Base-by-base conservation (phyloP, 2,329 filamentous ascomycete species). In the Ambrosiella xylebori region DNA sequence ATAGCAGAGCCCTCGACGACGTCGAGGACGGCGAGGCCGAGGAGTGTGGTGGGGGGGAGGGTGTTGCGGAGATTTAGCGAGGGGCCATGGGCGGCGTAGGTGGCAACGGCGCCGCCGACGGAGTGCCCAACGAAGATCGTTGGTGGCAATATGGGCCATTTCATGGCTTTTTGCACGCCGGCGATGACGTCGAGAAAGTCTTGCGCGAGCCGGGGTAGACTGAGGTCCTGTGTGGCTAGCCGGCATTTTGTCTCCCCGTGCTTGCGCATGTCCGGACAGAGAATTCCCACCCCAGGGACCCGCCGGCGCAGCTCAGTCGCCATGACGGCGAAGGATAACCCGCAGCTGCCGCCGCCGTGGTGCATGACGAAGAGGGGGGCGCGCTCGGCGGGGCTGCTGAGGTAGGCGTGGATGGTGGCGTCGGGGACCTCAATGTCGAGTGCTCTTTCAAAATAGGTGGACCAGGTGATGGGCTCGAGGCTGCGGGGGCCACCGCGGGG, bases 1-100 rank as follows among this genome's bases (percentile, higher is more conserved):
- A 98, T 91, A 39, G 93, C 93, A 0, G 88, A 95, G 9, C 93
- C 87, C 70, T 98, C 93, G 36, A 98, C 93, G 3, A 98, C 88
- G 70, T 98, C 93, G 13, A 98, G 75, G 7, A 97, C 90, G 2
- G 83, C 87, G 70, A 91, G 95, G 17, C 88, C 93, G 13, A 97
- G 74, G 1, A 97, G 68, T 35, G 82, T 77, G 40, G 71, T 68
- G 1, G 85, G 86, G 40, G 95, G 72, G 45, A 75, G 71, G 1
- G 80, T 80, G 65, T 95, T 81, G 0, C 88, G 93, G 7, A 95
- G 82, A 0, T 97, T 87, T 6, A 91, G 89, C 11, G 45, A 49
- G 41, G 71, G 68, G 1, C 85, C 86, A 40, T 95, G 72, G 44
- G 75, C 72, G 1, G 80, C 80, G 65, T 95, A 82, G 0, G 88